Conservation (phyloP, 2,329 filamentous ascomycete genomes). For the Lasiodiplodia sp. region DNA sequence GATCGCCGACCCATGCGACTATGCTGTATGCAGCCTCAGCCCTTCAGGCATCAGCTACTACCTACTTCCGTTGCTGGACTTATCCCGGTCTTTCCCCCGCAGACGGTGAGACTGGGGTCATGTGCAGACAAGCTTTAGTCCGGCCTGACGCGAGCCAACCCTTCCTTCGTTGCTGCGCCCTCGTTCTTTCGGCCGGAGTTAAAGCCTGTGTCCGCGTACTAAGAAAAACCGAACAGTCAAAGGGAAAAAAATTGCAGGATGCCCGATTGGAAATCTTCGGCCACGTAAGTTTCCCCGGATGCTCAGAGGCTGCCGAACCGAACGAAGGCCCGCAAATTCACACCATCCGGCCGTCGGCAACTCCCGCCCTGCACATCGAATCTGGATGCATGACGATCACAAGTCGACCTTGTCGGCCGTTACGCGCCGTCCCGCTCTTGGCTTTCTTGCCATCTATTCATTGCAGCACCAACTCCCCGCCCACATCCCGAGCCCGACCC, state of each 20-base stretch:
- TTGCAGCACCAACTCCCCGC: not conserved
- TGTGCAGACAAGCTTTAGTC: not conserved
- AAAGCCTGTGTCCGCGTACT: not conserved
- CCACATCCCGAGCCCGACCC: no score
- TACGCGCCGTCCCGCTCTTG: constrained; percentile 1
- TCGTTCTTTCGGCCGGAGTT: not conserved
- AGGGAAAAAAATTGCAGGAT: not conserved
- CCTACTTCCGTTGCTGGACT: no score
- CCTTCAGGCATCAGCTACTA: no score
- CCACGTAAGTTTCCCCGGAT: constrained; percentile 1
- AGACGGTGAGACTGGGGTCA: not conserved
- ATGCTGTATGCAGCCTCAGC: no score
- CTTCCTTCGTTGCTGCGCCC: not conserved
- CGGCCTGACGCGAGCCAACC: not conserved
- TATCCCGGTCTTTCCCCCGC: no score
- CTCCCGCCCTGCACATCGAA: constrained; percentile 5
- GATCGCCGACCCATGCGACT: not conserved
- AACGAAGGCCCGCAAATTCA: not conserved
- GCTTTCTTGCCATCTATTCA: not conserved
- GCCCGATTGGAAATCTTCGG: not conserved
- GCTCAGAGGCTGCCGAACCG: not conserved
- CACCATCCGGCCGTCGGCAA: not conserved
- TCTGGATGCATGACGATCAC: not conserved
- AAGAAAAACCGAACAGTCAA: not conserved
- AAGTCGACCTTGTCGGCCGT: not conserved